Evolutionary conservation across 23 red algal species (phyloP).

Genomic region (Gracilaria gracilis): DNA sequence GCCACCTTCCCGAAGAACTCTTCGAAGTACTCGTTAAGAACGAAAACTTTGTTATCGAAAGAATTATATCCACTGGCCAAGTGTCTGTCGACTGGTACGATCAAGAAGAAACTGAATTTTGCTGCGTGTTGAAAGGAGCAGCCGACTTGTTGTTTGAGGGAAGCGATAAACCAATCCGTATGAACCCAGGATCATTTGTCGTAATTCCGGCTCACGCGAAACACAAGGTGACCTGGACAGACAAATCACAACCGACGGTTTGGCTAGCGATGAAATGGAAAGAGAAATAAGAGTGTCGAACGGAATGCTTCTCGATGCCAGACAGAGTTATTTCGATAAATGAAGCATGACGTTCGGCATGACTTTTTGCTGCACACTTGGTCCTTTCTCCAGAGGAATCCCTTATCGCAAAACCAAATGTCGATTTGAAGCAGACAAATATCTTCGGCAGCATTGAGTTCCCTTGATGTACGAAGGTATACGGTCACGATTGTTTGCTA

Average conservation of each 20-base stretch:
- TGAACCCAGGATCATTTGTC: conserved; percentile 45
- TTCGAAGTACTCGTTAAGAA: conserved; percentile 51
- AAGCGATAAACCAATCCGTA: conserved; percentile 25
- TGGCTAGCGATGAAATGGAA: conserved; percentile 72
- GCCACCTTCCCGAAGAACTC: conserved; percentile 20
- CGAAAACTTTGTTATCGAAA: conserved; percentile 48
- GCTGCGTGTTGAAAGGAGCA: conserved; percentile 50
- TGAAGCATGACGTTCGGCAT: not conserved
- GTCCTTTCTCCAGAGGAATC: not conserved
- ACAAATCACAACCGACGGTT: conserved; percentile 33
- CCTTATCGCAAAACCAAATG: too few species aligned
- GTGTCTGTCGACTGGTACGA: conserved; percentile 61
- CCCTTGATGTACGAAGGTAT: not conserved
- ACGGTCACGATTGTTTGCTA: not conserved
- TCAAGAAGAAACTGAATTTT: conserved; percentile 68
- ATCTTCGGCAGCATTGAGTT: not conserved
- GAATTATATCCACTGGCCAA: conserved; percentile 56
- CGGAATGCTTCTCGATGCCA: not conserved
- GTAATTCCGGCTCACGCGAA: conserved; percentile 44
- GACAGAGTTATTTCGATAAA: not conserved
- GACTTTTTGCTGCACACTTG: not conserved
- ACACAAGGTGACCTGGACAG: conserved; percentile 58
- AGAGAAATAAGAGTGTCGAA: not conserved
- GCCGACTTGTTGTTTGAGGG: conserved; percentile 55
- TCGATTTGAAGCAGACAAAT: not conserved